Base-by-base conservation (phyloP, 495 filamentous ascomycete species). In the Tuber borchii region DNA sequence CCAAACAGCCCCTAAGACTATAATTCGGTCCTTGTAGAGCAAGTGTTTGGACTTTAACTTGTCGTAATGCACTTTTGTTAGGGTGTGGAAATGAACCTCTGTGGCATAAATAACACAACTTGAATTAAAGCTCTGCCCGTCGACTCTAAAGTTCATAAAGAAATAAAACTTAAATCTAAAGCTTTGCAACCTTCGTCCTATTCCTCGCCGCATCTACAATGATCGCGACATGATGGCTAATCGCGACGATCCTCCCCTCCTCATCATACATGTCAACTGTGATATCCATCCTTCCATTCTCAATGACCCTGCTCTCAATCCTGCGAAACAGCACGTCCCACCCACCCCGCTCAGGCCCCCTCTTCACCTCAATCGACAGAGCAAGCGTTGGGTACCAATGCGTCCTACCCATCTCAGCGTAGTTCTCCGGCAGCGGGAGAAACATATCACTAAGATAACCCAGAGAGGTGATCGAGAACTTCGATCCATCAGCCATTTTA, bases 371-470 rank as follows among this genome's bases (percentile, higher is more conserved):
- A 40, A 93, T 76, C 76, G 89, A 90, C 83, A 93, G 83, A 34
- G 91, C 86, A 22, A 95, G 84, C 4, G 92, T 96, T 0, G 92
- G 93, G 84, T 94, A 95, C 93, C 93, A 95, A 79, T 87, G 70
- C 39, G 40, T 73, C 56, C 4, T 83, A 73, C 73, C 82, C 79
- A 34, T 85, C 81, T 17, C 78, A 77, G 16, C 77, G 45, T 82
- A 80, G 34, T 79, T 82, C 42, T 82, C 80, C 2, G 80, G 80
- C 20, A 82, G 44, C 5, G 80, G 77, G 0, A 74, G 26, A 45
- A 74, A 82, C 74, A 79, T 82, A 71, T 82, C 80, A 20, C 74
- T 69, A 42, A 82, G 6, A 71, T 40, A 76, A 10, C 79, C 80
- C 44, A 82, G 48, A 31, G 69, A 70, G 0, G 69, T 0, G 17